A percentile compares a stretch with the other conserved stretches of the same genome.
These are phyloP conservation scores for Aspergillus nanangensis DNA, from an alignment of 495 filamentous ascomycete genomes.

Conservation along the genomic window DNA sequence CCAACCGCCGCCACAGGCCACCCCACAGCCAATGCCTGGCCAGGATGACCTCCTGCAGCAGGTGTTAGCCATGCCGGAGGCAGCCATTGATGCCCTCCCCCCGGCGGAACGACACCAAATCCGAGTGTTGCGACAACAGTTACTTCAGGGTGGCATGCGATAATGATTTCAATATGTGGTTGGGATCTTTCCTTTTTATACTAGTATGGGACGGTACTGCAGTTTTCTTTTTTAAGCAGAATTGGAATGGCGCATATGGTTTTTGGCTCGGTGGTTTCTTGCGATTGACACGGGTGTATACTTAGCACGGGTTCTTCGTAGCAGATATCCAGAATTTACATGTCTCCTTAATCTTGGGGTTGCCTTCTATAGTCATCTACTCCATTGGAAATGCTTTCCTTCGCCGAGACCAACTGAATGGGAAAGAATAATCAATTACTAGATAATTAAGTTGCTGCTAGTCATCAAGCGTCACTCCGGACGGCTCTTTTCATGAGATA, in stretches of 20 bases:
- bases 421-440: too few species aligned
- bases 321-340: conserved; percentile 6
- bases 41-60: conserved; percentile 68
- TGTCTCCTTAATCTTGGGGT: background rate
- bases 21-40: conserved; percentile 43
- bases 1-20: conserved; percentile 36
- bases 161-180: conserved; percentile 11
- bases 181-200: conserved; percentile 3
- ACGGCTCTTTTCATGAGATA: too few species aligned
- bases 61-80: conserved; percentile 69
- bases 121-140: conserved; percentile 59
- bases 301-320: conserved; percentile 13
- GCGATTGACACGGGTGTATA: conserved; percentile 12
- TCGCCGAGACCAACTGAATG: too few species aligned
- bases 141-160: conserved; percentile 44
- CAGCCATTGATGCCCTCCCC: conserved; percentile 69
- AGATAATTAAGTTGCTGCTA: too few species aligned
- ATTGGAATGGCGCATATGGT: conserved; percentile 14
- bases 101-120: conserved; percentile 72
- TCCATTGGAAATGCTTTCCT: too few species aligned
- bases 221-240: conserved; percentile 2
- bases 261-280: too few species aligned
- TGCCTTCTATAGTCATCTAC: too few species aligned
- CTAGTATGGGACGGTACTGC: background rate
- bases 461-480: too few species aligned